Percentiles rank a stretch among this genome's conserved stretches.
Evolutionary conservation across 345 rosid genomes (phyloP).

Genomic region (Sisymbrium altissimum): DNA sequence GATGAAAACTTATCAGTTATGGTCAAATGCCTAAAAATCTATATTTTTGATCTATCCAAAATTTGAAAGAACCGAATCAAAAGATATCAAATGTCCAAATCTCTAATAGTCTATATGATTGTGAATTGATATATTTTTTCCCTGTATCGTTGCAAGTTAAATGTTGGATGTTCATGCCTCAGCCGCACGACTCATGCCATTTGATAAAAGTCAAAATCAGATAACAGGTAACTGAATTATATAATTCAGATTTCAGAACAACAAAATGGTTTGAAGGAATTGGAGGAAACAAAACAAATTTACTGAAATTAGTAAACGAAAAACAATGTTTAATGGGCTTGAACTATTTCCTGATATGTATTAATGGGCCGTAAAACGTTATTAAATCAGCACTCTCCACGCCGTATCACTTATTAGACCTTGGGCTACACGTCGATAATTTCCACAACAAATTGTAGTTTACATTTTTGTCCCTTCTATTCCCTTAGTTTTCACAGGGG

Average conservation of each 20-base stretch:
- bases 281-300: no score
- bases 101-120: no score
- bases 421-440: conserved; percentile 32
- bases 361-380: conserved; percentile 10
- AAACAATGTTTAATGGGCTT: neutral
- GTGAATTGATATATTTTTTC: no score
- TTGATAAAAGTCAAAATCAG: neutral
- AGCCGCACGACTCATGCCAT: no score
- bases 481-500: neutral
- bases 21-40: no score
- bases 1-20: no score
- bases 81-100: no score
- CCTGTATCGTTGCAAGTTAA: no score
- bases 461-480: neutral
- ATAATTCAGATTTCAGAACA: neutral
- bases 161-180: no score
- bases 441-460: neutral
- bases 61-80: no score
- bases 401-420: conserved; percentile 9
- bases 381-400: neutral
- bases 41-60: no score
- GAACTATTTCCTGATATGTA: neutral
- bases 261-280: neutral
- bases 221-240: neutral
- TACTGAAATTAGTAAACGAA: neutral